Evolutionary conservation across 106 monocot genomes (phyloP).

Genomic region (Gastrodia elata): DNA sequence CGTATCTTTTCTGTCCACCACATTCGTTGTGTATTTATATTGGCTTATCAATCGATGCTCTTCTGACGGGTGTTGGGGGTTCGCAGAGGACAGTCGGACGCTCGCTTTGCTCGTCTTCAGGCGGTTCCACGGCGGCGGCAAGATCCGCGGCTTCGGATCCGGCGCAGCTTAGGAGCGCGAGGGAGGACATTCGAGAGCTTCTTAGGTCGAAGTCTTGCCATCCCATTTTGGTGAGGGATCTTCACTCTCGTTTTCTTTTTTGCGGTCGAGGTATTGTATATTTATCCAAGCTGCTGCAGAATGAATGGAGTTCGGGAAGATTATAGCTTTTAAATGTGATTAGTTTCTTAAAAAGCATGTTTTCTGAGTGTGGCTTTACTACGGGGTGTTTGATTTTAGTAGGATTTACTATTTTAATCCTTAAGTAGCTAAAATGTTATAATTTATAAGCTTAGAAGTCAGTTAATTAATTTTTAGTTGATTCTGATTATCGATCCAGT

Average conservation of each 20-base stretch:
- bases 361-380: not conserved
- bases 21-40: not conserved
- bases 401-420: too few species aligned
- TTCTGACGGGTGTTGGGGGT: not conserved
- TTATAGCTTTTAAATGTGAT: not conserved
- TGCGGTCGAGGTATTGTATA: not conserved
- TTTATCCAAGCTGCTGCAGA: not conserved
- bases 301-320: not conserved
- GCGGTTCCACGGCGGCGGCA: slow-evolving; percentile 12
- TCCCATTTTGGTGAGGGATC: slow-evolving; percentile 57
- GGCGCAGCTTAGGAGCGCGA: slow-evolving; percentile 65
- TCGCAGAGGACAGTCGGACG: slow-evolving; percentile 5
- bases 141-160: slow-evolving; percentile 45
- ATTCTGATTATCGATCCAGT: too few species aligned
- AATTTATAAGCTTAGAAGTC: too few species aligned
- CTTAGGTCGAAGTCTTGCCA: slow-evolving; percentile 62
- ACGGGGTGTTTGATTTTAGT: too few species aligned
- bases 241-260: not conserved
- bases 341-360: not conserved
- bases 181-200: slow-evolving; percentile 80
- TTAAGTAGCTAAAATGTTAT: too few species aligned
- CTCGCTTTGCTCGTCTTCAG: not conserved
- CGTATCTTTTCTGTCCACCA: not conserved
- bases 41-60: not conserved
- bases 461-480: too few species aligned